These are phyloP conservation scores for Nakazawaea ishiwadae DNA, from an alignment of 805 yeast genomes.

Conservation along the genomic window DNA sequence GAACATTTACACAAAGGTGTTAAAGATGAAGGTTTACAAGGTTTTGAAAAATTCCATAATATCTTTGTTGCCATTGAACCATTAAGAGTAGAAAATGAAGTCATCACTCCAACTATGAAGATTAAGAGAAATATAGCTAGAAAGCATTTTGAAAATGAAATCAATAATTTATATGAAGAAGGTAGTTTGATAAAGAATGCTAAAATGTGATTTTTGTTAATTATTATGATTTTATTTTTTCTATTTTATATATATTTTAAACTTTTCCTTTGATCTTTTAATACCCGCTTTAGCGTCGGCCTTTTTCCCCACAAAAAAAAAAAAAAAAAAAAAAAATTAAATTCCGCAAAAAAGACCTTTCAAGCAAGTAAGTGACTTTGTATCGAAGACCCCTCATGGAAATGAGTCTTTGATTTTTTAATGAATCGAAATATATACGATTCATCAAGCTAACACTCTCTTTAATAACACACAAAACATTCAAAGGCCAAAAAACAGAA, in stretches of 20 bases:
- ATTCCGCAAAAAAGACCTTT: no score
- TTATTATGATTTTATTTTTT: not conserved
- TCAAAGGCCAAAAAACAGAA: no score
- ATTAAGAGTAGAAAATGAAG: conserved; percentile 53
- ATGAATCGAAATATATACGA: no score
- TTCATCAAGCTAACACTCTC: no score
- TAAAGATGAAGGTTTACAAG: conserved; percentile 38
- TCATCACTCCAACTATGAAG: conserved; percentile 63
- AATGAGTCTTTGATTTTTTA: no score
- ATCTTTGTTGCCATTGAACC: conserved; percentile 52
- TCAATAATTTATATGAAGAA: conserved; percentile 13
- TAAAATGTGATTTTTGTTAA: conserved; percentile 2
- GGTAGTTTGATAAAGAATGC: conserved; percentile 13
- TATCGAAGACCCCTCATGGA: no score
- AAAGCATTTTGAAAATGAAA: conserved; percentile 8
- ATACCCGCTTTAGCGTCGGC: no score
- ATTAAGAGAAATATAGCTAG: conserved; percentile 28
- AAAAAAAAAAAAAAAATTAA: no score
- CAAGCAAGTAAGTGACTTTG: no score
- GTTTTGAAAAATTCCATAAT: conserved; percentile 62
- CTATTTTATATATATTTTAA: not conserved
- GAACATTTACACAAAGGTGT: conserved; percentile 32
- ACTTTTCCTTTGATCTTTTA: not conserved
- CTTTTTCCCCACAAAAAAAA: no score
- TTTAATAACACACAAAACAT: no score